Base-by-base conservation (phyloP, 23 red algal species). In the Gracilariopsis chorda region DNA sequence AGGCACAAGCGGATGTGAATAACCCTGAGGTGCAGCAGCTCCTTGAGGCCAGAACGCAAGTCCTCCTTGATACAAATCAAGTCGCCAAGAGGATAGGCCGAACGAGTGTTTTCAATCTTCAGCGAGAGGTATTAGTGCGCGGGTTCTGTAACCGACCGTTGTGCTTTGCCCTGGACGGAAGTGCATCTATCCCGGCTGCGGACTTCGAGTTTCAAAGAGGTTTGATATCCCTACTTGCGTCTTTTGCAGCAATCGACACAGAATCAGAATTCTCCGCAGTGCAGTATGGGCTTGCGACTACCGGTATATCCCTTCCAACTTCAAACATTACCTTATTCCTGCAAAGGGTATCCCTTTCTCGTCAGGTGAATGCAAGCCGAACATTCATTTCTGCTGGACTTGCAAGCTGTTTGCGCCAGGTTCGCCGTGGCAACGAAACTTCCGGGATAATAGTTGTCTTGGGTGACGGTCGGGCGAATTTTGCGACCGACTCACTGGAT, bases 151-250 rank as follows among this genome's bases (percentile, higher is more conserved):
- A 24, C 3, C 8, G 57, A 25, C 57, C 57, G 3, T 8, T 62
- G 21, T 74, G 68, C n/a, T 74, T 74, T 74, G 68, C 68, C 43
- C 12, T 74, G 5, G 68, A 74, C 68, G 68, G 68, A 11, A 74
- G 68, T 74, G 68, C 4, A 14, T 74, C 68, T 9, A 74, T 74
- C 37, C 12, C 35, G 29, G 1, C 68, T 3, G 68, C 9, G 27
- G 39, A 74, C 10, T 74, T 36, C 21, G 44, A 45, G 37, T 43
- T 74, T 46, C 68, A 74, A 25, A 29, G 25, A 4, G 68, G 43
- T 27, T 37, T 74, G 2, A 16, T 74, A 1, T 46, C 36, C 7
- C 68, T 74, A 13, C 36, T 74, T 9, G 68, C 68, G 7, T 27
- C 68, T 3, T 43, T 74, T 3, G 68, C 68, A 13, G 73, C 45